Base-by-base conservation (phyloP, 2,329 filamentous ascomycete species). In the Myriosclerotinia scirpicola region DNA sequence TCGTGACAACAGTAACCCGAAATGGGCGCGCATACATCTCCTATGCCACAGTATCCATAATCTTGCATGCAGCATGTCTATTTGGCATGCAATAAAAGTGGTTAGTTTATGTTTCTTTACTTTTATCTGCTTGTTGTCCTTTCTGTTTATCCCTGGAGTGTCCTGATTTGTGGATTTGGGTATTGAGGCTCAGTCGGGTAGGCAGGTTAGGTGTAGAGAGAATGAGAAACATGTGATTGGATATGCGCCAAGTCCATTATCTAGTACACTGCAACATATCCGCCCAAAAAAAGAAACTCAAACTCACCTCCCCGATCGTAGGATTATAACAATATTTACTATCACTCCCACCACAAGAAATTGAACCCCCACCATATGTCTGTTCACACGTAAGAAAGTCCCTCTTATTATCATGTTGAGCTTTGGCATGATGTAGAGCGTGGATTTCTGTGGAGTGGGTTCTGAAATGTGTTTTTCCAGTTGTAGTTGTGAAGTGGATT, bases 251-350 rank as follows among this genome's bases (percentile, higher is more conserved):
- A 34, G 30, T 34, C 30, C 30, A 6, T 2, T 4, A 34, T 34
- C 30, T 34, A 34, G 30, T 34, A 34, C 30, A 34, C 30, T 6
- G 4, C 30, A 34, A 20, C 20, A 22, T 20, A 5, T 48, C n/a
- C n/a, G 11, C 3, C 1, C 20, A 11, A 50, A 50, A 50, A 50
- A 48, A 11, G 7, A 50, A 22, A 50, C 6, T 22, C 15, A 52
- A 53, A 55, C 55, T 12, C 58, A 70, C 69, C 44, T 73, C 70
- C 46, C 69, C 70, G 7, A 69, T 20, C 3, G 65, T 67, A n/a
- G 71, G 71, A 70, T 72, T 63, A 63, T 71, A 73, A 46, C 70
- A 71, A 52, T 56, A 72, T 48, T 46, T 40, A 52, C 68, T 71
- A 14, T 60, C 53, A 5, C 3, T 20, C 14, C 62, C 46, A 26